Percentiles rank a stretch among this genome's conserved stretches.
phyloP scores from a whole-genome alignment of 208 protist genomes.

The Entamoeba invadens region DNA sequence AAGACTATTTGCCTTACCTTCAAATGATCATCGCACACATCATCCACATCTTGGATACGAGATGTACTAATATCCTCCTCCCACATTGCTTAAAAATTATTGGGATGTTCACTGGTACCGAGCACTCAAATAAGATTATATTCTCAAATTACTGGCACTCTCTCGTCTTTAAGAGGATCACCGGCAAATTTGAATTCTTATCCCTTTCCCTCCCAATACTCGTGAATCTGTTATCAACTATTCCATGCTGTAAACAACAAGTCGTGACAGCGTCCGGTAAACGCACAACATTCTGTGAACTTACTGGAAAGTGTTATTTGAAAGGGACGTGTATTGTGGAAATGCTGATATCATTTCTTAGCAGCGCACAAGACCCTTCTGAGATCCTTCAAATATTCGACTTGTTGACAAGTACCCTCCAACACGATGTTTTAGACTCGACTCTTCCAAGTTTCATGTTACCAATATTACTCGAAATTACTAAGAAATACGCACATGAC shows the following conservation, averaged over 20 bases:
- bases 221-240: background rate
- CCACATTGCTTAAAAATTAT: background rate
- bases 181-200: background rate
- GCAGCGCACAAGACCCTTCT: background rate
- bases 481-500: background rate
- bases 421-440: background rate
- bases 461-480: background rate
- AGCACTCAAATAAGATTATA: background rate
- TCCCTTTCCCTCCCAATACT: background rate
- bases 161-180: background rate
- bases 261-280: background rate
- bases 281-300: background rate
- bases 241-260: background rate
- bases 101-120: background rate
- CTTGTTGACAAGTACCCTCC: background rate
- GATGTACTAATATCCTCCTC: background rate
- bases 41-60: background rate
- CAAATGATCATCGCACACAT: background rate
- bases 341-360: background rate
- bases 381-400: background rate
- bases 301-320: background rate
- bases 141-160: background rate
- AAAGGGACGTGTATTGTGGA: background rate
- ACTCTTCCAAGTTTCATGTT: background rate
- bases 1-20: background rate